Evolutionary conservation across 2,329 filamentous ascomycete species (phyloP).

Genomic region (Golovinomyces cichoracearum): DNA sequence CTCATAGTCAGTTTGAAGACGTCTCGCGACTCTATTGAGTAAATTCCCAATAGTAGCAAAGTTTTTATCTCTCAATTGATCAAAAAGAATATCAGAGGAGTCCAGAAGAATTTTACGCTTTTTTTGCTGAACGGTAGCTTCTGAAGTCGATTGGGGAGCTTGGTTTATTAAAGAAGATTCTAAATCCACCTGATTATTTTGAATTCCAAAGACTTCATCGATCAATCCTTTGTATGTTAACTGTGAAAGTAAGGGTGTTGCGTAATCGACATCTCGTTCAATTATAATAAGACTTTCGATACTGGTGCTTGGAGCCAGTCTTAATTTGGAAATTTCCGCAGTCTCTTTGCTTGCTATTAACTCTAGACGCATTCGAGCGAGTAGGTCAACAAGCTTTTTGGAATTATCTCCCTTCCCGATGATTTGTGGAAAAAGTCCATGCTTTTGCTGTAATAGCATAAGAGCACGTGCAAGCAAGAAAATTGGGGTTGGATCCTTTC

Average conservation of each 20-base stretch:
- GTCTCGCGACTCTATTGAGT: slow-evolving; percentile 70
- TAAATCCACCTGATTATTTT: slow-evolving; percentile 77
- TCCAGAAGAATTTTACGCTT: slow-evolving; percentile 80
- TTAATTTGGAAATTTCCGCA: slow-evolving; percentile 32
- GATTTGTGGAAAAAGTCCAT: slow-evolving; percentile 83
- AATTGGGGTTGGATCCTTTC: slow-evolving; percentile 73
- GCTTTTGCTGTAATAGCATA: slow-evolving; percentile 76
- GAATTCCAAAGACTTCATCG: slow-evolving; percentile 77
- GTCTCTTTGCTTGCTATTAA: slow-evolving; percentile 53
- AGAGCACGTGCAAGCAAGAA: slow-evolving; percentile 73
- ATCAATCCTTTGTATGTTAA: slow-evolving; percentile 90
- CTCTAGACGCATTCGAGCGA: slow-evolving; percentile 80
- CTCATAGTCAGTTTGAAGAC: slow-evolving; percentile 69
- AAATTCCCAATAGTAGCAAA: slow-evolving; percentile 80
- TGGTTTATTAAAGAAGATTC: slow-evolving; percentile 70
- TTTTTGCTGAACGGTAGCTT: slow-evolving; percentile 31
- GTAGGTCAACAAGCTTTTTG: slow-evolving; percentile 60
- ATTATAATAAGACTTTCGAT: slow-evolving; percentile 86
- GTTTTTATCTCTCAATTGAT: slow-evolving; percentile 69
- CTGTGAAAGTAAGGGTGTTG: slow-evolving; percentile 76
- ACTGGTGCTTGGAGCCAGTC: slow-evolving; percentile 58
- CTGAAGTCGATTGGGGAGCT: slow-evolving; percentile 30
- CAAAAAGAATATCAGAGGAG: slow-evolving; percentile 67
- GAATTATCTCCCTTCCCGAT: slow-evolving; percentile 91
- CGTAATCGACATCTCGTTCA: slow-evolving; percentile 82